phyloP scores from a whole-genome alignment of 768 basidiomycete species.

The Scleroderma citrinum region DNA sequence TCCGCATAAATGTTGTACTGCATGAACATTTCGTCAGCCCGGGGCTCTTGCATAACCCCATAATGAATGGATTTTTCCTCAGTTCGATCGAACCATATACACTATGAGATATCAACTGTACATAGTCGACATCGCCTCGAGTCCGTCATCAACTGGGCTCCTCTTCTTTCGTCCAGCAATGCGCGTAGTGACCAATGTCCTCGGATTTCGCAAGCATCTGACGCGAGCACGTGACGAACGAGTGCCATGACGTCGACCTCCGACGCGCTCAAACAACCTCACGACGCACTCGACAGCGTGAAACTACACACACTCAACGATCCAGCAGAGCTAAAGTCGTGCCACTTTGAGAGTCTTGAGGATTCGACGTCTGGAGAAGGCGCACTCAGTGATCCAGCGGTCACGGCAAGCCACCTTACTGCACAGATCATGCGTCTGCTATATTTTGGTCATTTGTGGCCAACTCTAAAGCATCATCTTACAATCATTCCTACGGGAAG shows the following conservation, averaged over 20 bases:
- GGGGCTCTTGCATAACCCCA: too few relatives aligned
- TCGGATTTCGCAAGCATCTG: too few relatives aligned
- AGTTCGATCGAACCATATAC: too few relatives aligned
- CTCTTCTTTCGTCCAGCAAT: too few relatives aligned
- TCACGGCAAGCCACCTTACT: constrained; percentile 53
- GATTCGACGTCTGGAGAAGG: constrained; percentile 22
- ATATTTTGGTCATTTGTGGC: background rate
- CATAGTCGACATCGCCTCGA: too few relatives aligned
- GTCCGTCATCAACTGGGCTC: too few relatives aligned
- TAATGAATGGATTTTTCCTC: too few relatives aligned
- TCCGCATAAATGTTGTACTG: too few relatives aligned
- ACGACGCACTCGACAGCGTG: constrained; percentile 20
- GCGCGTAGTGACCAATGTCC: too few relatives aligned
- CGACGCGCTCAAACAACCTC: constrained; percentile 19
- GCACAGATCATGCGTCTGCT: constrained; percentile 49
- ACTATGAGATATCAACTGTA: too few relatives aligned
- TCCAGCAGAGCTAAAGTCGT: constrained; percentile 17
- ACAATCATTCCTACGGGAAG: constrained; percentile 67
- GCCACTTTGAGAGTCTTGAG: constrained; percentile 26
- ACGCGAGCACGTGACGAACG: constrained; percentile 4
- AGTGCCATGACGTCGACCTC: background rate
- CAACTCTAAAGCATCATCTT: constrained; percentile 3
- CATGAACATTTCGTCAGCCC: too few relatives aligned
- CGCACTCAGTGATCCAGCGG: constrained; percentile 43
- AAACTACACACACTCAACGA: constrained; percentile 18